Evolutionary conservation across 257 asterid genomes (phyloP), one percentile per base, ranked within the genome.

Genomic region (Ilex asprella): DNA sequence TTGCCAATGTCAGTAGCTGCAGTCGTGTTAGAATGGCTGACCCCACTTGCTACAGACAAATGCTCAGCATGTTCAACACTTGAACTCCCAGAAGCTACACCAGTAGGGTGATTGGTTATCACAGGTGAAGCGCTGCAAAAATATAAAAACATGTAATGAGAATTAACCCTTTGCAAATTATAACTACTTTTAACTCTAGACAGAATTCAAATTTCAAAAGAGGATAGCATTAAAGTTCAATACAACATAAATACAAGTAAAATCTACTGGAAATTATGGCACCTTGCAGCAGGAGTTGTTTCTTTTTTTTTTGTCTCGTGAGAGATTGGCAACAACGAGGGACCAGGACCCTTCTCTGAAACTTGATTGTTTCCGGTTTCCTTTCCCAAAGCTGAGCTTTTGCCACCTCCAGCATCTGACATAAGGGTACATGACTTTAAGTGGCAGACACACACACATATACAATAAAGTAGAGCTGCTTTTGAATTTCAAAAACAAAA

Each of bases 371-470:
- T 27, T 41, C 71, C 73, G 61, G 66, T 83, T 71, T 80, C 93
- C 78, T 82, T 85, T 31, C 68, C 66, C 52, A 75, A 58, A 78
- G 76, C 71, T 15, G 63, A 72, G 68, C 66, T 76, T 81, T 79
- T 86, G 67, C 94, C 95, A 76, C 84, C 85, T 63, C 76, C 85
- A 61, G 78, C 82, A 80, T 82, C 95, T 87, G 79, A 65, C 51
- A 68, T 72, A 58, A 56, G 75, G 54, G 41, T 35, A 35, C 41
- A 35, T 35, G 5, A 35, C 7, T 35, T 35, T 3, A 35, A 35
- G 41, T 35, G 41, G 7, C 41, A 35, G 1, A 35, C 41, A 35
- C 8, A 8, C 8, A 35, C 8, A 35, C 2, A 35, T 35, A 8
- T 35, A 35, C 0, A 21, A 21, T 44, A 44, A 44, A 44, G 13